Conservation (phyloP, 805 yeast genomes). For the Millerozyma miso region DNA sequence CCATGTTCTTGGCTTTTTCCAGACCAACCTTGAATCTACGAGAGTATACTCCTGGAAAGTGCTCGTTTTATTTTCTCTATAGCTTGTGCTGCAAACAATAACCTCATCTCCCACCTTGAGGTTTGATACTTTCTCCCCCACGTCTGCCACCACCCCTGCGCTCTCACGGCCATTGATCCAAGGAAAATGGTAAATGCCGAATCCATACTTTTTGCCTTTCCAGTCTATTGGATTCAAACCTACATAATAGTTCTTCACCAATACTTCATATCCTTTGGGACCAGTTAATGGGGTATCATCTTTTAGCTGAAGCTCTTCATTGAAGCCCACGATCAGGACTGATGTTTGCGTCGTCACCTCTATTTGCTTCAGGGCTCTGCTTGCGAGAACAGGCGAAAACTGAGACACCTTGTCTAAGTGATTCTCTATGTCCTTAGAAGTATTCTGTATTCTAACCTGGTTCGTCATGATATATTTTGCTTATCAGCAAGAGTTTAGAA, state of each 20-base stretch:
- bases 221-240: slow-evolving; percentile 49
- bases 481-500: too few relatives aligned
- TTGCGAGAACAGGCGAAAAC: neutral
- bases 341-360: slow-evolving; percentile 11
- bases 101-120: slow-evolving; percentile 34
- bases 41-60: slow-evolving; percentile 46
- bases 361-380: neutral
- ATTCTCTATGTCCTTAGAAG: neutral
- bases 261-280: slow-evolving; percentile 17
- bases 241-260: slow-evolving; percentile 24
- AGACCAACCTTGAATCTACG: slow-evolving; percentile 41
- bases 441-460: neutral
- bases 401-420: neutral
- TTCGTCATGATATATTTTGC: neutral
- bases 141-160: slow-evolving; percentile 35
- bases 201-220: slow-evolving; percentile 44
- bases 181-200: slow-evolving; percentile 45
- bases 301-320: slow-evolving; percentile 16
- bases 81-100: slow-evolving; percentile 43
- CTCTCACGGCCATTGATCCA: slow-evolving; percentile 50
- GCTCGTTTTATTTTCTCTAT: slow-evolving; percentile 43
- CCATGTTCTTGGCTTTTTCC: slow-evolving; percentile 37
- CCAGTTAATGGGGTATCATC: slow-evolving; percentile 16
- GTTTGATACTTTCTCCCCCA: slow-evolving; percentile 28
- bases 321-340: slow-evolving; percentile 14